Evolutionary conservation across 2,329 filamentous ascomycete species (phyloP).

Genomic region (Xylogone sp.): DNA sequence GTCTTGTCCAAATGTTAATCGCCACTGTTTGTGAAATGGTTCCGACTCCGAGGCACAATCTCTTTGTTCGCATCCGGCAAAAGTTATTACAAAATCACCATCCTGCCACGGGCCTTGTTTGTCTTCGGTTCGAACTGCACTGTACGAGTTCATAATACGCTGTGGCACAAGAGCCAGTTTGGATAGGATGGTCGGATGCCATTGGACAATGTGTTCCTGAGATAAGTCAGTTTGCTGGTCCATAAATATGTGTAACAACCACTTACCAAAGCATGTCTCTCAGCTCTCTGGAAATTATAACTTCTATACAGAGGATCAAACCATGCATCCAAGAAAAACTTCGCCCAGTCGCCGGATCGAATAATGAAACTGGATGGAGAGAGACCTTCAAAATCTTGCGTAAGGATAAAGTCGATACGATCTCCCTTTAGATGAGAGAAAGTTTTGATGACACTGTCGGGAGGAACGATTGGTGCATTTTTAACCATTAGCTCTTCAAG

Average conservation of each 20-base stretch:
- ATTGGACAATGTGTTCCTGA: slow-evolving; percentile 85
- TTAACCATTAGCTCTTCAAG: slow-evolving; percentile 80
- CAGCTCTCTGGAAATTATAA: slow-evolving; percentile 96
- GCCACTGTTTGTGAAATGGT: slow-evolving; percentile 29
- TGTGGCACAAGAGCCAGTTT: slow-evolving; percentile 90
- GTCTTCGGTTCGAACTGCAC: slow-evolving; percentile 34
- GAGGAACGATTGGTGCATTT: slow-evolving; percentile 83
- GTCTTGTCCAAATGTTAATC: slow-evolving; percentile 23
- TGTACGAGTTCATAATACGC: slow-evolving; percentile 77
- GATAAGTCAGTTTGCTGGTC: slow-evolving; percentile 4
- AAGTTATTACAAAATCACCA: slow-evolving; percentile 80
- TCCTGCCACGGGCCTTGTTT: slow-evolving; percentile 65
- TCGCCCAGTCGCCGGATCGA: slow-evolving; percentile 82
- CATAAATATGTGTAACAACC: not conserved
- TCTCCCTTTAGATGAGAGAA: slow-evolving; percentile 76
- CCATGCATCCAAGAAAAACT: slow-evolving; percentile 92
- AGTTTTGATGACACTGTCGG: slow-evolving; percentile 95
- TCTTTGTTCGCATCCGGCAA: slow-evolving; percentile 67
- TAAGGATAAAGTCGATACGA: slow-evolving; percentile 76
- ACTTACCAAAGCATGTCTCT: slow-evolving; percentile 82
- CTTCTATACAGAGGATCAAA: slow-evolving; percentile 89
- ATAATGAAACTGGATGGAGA: slow-evolving; percentile 75
- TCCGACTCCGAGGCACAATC: slow-evolving; percentile 70
- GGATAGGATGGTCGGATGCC: slow-evolving; percentile 93
- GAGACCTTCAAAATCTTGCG: slow-evolving; percentile 80